A percentile compares a stretch with the other conserved stretches of the same genome.
phyloP scores from a whole-genome alignment of 208 protist genomes.

The Strigomonas culicis region DNA sequence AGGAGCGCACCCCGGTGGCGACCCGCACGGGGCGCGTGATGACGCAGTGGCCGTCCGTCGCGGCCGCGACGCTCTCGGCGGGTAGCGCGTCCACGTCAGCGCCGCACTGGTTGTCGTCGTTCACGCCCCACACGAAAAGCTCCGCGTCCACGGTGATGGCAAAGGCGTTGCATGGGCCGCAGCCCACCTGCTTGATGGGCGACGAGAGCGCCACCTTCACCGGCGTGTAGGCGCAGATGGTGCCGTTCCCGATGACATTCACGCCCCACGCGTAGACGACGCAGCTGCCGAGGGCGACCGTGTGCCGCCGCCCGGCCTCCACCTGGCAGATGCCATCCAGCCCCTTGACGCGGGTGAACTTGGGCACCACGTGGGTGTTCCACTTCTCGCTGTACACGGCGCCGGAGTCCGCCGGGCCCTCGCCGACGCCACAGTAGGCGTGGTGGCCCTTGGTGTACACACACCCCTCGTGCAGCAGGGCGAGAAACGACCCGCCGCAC shows the following conservation, averaged over 20 bases:
- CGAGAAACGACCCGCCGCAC: slow-evolving; percentile 67
- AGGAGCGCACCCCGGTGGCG: neutral
- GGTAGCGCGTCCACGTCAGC: neutral
- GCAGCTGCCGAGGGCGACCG: slow-evolving; percentile 52
- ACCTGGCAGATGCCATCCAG: slow-evolving; percentile 38
- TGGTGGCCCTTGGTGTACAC: slow-evolving; percentile 59
- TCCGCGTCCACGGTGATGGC: slow-evolving; percentile 55
- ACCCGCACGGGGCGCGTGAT: neutral
- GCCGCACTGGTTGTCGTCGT: slow-evolving; percentile 50
- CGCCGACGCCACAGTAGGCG: slow-evolving; percentile 49
- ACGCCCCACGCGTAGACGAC: slow-evolving; percentile 67
- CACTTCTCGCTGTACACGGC: neutral
- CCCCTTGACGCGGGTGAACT: slow-evolving; percentile 20
- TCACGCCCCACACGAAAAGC: slow-evolving; percentile 76
- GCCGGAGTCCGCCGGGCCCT: neutral
- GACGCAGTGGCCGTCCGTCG: too few relatives aligned
- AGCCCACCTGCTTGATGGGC: slow-evolving; percentile 49
- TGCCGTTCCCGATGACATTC: slow-evolving; percentile 14
- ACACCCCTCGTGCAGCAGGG: slow-evolving; percentile 49
- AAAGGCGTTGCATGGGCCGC: slow-evolving; percentile 61
- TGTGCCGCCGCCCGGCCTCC: slow-evolving; percentile 58
- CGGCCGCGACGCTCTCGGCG: too few relatives aligned
- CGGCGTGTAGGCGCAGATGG: slow-evolving; percentile 21
- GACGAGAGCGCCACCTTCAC: slow-evolving; percentile 45
- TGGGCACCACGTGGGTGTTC: slow-evolving; percentile 1